Percentiles rank a stretch among this genome's conserved stretches.
phyloP scores from a whole-genome alignment of 805 yeast genomes.

The Candida nemodendra region DNA sequence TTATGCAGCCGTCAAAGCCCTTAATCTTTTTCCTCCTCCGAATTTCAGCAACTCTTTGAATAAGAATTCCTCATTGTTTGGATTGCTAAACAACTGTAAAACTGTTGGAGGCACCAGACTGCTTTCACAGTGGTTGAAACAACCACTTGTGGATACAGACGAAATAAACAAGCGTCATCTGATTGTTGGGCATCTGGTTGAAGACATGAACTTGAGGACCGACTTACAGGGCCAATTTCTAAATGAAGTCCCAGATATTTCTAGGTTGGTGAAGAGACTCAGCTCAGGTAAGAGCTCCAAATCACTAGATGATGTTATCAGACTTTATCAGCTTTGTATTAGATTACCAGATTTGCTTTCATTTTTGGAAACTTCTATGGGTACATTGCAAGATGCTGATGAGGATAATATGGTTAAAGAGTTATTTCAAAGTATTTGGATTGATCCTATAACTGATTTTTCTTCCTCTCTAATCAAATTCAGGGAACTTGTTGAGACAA shows the following conservation, averaged over 20 bases:
- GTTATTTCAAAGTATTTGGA: slow-evolving; percentile 54
- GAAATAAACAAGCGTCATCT: slow-evolving; percentile 68
- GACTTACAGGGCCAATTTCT: slow-evolving; percentile 65
- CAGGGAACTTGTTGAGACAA: slow-evolving; percentile 86
- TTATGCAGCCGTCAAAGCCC: slow-evolving; percentile 82
- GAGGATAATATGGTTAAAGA: slow-evolving; percentile 25
- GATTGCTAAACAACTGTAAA: slow-evolving; percentile 83
- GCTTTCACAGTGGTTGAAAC: slow-evolving; percentile 92
- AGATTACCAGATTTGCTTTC: slow-evolving; percentile 68
- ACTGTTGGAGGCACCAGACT: slow-evolving; percentile 86
- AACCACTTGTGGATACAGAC: slow-evolving; percentile 71
- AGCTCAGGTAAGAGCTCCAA: slow-evolving; percentile 43
- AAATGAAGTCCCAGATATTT: slow-evolving; percentile 77
- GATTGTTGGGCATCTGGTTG: slow-evolving; percentile 71
- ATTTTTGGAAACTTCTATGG: slow-evolving; percentile 44
- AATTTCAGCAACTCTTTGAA: slow-evolving; percentile 45
- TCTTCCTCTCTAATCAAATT: slow-evolving; percentile 58
- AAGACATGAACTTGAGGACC: slow-evolving; percentile 65
- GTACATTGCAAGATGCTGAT: slow-evolving; percentile 28
- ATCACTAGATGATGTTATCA: slow-evolving; percentile 81
- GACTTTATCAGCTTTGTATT: slow-evolving; percentile 77
- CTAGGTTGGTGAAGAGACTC: slow-evolving; percentile 70
- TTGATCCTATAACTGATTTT: slow-evolving; percentile 50
- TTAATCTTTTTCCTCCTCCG: slow-evolving; percentile 75
- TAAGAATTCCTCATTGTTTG: slow-evolving; percentile 59